A percentile compares a stretch with the other conserved stretches of the same genome.
phyloP scores from a whole-genome alignment of 768 basidiomycete genomes.

The Tylopilus plumbeoviolaceoides region DNA sequence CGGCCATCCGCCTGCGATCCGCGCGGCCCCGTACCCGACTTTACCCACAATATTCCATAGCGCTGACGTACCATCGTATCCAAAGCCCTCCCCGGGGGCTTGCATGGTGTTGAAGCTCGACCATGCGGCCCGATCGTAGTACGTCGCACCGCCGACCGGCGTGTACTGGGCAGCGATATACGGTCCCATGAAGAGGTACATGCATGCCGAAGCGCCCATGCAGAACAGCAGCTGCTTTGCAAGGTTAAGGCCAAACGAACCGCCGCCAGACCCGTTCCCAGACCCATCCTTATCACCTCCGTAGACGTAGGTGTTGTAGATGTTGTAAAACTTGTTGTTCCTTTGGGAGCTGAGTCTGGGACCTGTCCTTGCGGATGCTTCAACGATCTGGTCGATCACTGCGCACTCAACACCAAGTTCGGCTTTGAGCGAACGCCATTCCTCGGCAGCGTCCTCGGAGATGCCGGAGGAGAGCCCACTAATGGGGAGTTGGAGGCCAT shows the following conservation, averaged over 20 bases:
- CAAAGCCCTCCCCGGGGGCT: slow-evolving; percentile 67
- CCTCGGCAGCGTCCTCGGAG: slow-evolving; percentile 63
- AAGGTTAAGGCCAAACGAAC: slow-evolving; percentile 31
- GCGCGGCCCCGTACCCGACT: slow-evolving; percentile 70
- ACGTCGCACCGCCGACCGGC: slow-evolving; percentile 60
- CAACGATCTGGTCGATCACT: slow-evolving; percentile 70
- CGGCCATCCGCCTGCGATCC: slow-evolving; percentile 76
- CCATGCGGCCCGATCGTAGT: slow-evolving; percentile 79
- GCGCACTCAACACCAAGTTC: slow-evolving; percentile 75
- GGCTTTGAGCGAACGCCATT: slow-evolving; percentile 76
- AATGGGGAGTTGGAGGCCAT: slow-evolving; percentile 46
- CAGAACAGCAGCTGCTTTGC: slow-evolving; percentile 52
- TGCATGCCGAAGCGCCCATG: slow-evolving; percentile 58
- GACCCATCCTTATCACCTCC: slow-evolving; percentile 39
- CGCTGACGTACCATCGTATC: slow-evolving; percentile 51
- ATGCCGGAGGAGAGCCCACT: slow-evolving; percentile 48
- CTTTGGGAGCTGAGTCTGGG: slow-evolving; percentile 34
- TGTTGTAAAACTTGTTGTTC: slow-evolving; percentile 72
- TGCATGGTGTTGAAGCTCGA: slow-evolving; percentile 72
- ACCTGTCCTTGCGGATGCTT: slow-evolving; percentile 34
- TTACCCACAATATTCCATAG: slow-evolving; percentile 70
- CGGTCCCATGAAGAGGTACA: slow-evolving; percentile 59
- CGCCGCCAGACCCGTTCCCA: slow-evolving; percentile 13
- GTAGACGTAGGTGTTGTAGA: slow-evolving; percentile 73
- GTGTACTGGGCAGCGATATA: slow-evolving; percentile 54